These are phyloP conservation scores for Gomphus bonarii DNA, from an alignment of 1,284 basidiomycete genomes.

Conservation along the genomic window DNA sequence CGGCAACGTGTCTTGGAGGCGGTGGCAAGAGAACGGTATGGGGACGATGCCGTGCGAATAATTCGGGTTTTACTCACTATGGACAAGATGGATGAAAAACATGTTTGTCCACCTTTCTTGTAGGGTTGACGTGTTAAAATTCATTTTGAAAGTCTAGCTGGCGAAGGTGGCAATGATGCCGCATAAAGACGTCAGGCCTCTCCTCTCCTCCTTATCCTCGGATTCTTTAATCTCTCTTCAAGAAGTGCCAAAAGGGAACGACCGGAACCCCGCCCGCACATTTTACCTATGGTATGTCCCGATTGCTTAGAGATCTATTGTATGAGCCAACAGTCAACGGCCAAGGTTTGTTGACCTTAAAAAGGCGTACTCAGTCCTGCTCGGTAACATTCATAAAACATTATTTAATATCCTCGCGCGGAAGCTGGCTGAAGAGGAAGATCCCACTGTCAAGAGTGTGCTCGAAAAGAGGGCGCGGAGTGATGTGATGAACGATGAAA, in stretches of 20 bases:
- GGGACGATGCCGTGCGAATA: conserved; percentile 79
- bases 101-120: conserved; percentile 38
- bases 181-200: conserved; percentile 75
- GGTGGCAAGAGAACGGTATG: conserved; percentile 76
- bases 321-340: background rate
- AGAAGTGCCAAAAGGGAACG: conserved; percentile 82
- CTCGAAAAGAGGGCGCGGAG: conserved; percentile 71
- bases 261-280: conserved; percentile 76
- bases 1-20: conserved; percentile 70
- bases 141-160: conserved; percentile 44
- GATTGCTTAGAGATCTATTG: background rate
- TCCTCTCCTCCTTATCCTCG: conserved; percentile 70
- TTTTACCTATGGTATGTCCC: conserved; percentile 78
- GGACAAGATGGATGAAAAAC: conserved; percentile 97
- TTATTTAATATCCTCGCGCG: conserved; percentile 74
- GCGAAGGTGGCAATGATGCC: conserved; percentile 91
- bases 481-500: conserved; percentile 68
- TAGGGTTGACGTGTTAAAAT: background rate
- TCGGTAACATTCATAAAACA: conserved; percentile 78
- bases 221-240: conserved; percentile 81
- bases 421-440: conserved; percentile 60
- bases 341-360: conserved; percentile 73
- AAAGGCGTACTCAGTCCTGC: conserved; percentile 69
- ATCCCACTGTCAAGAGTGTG: conserved; percentile 52
- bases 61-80: conserved; percentile 72